phyloP scores from a whole-genome alignment of 2,329 filamentous ascomycete genomes.

The Apiospora aurea region DNA sequence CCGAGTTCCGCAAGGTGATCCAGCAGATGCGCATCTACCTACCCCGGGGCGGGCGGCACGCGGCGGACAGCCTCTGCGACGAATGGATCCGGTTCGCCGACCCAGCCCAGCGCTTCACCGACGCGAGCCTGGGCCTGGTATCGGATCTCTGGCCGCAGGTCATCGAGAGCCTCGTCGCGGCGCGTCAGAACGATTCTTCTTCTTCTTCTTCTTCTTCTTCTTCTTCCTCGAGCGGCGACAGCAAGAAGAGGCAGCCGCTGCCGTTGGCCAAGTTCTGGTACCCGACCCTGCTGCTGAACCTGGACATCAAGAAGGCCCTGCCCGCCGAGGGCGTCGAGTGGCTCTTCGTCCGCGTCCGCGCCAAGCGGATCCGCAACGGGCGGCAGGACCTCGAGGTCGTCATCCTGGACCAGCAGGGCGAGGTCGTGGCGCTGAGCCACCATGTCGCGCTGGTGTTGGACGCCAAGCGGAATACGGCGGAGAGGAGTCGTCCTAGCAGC shows the following conservation, averaged over 20 bases:
- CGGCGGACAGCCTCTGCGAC: constrained; percentile 35
- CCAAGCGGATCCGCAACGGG: constrained; percentile 36
- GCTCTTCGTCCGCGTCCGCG: constrained; percentile 64
- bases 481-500: constrained; percentile 25
- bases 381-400: constrained; percentile 40
- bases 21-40: constrained; percentile 35
- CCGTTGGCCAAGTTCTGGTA: constrained; percentile 59
- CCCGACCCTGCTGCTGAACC: constrained; percentile 70
- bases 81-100: constrained; percentile 40
- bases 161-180: constrained; percentile 31
- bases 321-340: constrained; percentile 71
- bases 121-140: constrained; percentile 38
- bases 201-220: not conserved
- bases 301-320: constrained; percentile 75
- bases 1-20: constrained; percentile 37
- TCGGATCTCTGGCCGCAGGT: constrained; percentile 42
- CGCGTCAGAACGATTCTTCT: constrained; percentile 26
- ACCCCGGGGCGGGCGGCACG: constrained; percentile 34
- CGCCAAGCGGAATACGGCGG: constrained; percentile 38
- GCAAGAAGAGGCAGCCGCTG: not conserved
- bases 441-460: constrained; percentile 40
- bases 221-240: no score
- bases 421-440: constrained; percentile 41
- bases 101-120: constrained; percentile 38
- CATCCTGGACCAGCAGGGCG: constrained; percentile 37